phyloP scores from a whole-genome alignment of 78 protist species.

The Dictyostelium citrinum region DNA sequence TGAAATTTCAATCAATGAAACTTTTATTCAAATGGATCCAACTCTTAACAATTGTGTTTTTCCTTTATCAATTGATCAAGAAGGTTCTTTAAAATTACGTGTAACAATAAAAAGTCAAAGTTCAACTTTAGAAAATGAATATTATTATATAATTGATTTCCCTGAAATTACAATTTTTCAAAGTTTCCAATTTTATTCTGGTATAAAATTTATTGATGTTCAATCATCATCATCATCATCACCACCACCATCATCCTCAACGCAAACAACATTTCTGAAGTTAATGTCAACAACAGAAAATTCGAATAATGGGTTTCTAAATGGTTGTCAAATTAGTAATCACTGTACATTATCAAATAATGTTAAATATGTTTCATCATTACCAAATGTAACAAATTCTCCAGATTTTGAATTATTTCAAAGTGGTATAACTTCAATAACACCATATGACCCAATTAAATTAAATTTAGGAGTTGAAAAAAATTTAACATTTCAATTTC shows the following conservation, averaged over 20 bases:
- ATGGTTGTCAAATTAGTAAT: neutral
- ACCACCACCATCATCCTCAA: neutral
- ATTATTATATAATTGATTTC: neutral
- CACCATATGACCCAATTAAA: neutral
- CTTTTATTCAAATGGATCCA: neutral
- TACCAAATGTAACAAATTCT: neutral
- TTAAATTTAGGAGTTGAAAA: neutral
- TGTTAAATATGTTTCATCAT: neutral
- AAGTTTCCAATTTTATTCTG: neutral
- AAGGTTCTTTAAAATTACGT: neutral
- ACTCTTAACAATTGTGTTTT: neutral
- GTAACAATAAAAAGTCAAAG: neutral
- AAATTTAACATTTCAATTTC: neutral
- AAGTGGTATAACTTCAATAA: neutral
- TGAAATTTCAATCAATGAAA: neutral
- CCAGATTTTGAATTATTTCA: neutral
- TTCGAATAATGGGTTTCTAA: neutral
- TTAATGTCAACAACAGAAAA: neutral
- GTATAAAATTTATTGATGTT: neutral
- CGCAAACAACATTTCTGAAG: neutral
- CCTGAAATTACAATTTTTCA: neutral
- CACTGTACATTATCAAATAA: neutral
- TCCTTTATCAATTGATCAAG: neutral
- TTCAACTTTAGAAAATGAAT: neutral
- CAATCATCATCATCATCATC: neutral